These are phyloP conservation scores for Ambrosiella cleistominuta DNA, from an alignment of 2,329 filamentous ascomycete genomes.

Conservation along the genomic window DNA sequence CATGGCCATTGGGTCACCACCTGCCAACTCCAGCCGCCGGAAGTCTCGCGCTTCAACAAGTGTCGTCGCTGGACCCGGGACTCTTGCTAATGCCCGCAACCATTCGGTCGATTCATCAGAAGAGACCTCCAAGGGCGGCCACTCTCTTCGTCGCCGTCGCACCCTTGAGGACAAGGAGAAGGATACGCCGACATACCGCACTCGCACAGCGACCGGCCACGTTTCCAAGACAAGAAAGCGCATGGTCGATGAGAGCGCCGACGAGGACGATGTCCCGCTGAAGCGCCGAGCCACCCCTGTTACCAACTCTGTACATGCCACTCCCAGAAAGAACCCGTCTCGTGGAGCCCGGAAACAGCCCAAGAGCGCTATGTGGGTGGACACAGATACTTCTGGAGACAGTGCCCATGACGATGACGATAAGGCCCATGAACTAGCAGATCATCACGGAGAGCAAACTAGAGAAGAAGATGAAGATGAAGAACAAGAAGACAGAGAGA, in stretches of 20 bases:
- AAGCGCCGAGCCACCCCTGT: constrained; percentile 5
- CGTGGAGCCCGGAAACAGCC: constrained; percentile 7
- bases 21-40: neutral
- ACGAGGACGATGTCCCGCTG: constrained; percentile 1
- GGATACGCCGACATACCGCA: constrained; percentile 14
- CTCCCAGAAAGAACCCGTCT: constrained; percentile 9
- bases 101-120: neutral
- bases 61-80: neutral
- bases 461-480: neutral
- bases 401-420: neutral
- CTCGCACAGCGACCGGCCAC: constrained; percentile 8
- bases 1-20: neutral
- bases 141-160: constrained; percentile 38
- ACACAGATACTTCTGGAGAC: constrained; percentile 4
- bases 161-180: constrained; percentile 39
- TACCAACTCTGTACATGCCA: neutral
- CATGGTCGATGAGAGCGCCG: constrained; percentile 3
- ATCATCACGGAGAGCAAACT: neutral
- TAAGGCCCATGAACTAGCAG: neutral
- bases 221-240: constrained; percentile 10
- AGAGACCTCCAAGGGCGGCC: constrained; percentile 30
- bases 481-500: neutral
- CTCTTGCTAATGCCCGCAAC: neutral
- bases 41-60: neutral
- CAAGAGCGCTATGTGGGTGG: constrained; percentile 4